A percentile compares a stretch with the other conserved stretches of the same genome.
phyloP scores from a whole-genome alignment of 1,284 basidiomycete species.

The Rhodotorula sp. region DNA sequence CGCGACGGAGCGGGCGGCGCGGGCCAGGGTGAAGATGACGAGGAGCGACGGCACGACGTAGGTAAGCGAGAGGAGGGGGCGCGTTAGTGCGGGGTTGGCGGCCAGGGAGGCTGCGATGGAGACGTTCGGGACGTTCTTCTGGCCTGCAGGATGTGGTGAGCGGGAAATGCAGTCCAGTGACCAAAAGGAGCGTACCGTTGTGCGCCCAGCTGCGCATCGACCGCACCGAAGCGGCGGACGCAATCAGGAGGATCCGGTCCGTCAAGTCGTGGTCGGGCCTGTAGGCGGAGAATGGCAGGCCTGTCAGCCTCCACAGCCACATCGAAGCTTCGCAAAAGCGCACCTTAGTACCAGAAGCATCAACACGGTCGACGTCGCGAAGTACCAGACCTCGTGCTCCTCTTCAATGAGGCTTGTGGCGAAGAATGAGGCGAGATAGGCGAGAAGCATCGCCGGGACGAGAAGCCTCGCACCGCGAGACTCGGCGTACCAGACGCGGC shows the following conservation, averaged over 20 bases:
- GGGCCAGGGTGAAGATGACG: neutral
- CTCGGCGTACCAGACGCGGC: neutral
- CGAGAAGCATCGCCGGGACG: constrained; percentile 7
- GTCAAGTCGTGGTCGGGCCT: neutral
- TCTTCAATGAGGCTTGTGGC: constrained; percentile 45
- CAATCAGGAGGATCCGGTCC: constrained; percentile 5
- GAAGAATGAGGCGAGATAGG: constrained; percentile 30
- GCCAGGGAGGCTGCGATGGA: constrained; percentile 17
- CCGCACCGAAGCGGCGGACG: constrained; percentile 17
- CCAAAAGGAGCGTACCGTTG: constrained; percentile 28
- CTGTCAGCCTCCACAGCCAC: neutral
- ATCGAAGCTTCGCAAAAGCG: neutral
- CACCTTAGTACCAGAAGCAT: neutral
- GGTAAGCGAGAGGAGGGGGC: neutral
- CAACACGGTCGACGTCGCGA: constrained; percentile 21
- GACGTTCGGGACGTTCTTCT: constrained; percentile 29
- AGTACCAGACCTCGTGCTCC: constrained; percentile 44
- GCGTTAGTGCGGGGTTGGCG: neutral
- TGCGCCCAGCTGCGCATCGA: constrained; percentile 39
- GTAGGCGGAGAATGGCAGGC: neutral
- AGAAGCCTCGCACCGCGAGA: neutral
- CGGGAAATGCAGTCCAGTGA: neutral
- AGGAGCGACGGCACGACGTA: neutral
- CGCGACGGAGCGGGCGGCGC: constrained; percentile 1
- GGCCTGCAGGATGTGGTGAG: constrained; percentile 13